A percentile compares a stretch with the other conserved stretches of the same genome.
phyloP scores from a whole-genome alignment of 441 rosid species.

The Adansonia grandidieri region DNA sequence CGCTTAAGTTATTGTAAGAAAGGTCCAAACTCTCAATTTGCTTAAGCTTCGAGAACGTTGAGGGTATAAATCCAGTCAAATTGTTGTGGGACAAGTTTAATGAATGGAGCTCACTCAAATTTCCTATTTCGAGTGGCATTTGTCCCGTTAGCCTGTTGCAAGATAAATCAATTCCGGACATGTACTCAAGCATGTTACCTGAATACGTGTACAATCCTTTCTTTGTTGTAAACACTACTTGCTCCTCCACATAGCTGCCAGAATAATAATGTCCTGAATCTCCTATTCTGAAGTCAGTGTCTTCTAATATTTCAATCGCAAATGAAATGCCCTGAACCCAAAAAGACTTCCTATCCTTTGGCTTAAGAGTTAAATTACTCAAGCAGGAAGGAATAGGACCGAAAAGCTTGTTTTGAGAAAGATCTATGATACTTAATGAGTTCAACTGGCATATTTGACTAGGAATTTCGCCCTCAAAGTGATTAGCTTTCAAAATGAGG shows the following conservation, averaged over 20 bases:
- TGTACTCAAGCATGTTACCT: neutral
- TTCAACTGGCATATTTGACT: neutral
- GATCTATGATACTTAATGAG: neutral
- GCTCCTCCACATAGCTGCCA: neutral
- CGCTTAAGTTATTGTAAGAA: neutral
- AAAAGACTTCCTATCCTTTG: neutral
- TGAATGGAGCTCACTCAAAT: neutral
- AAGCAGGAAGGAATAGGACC: slow-evolving; percentile 1
- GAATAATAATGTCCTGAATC: neutral
- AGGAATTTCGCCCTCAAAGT: neutral
- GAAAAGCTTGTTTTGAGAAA: slow-evolving; percentile 13
- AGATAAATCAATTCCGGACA: slow-evolving; percentile 1
- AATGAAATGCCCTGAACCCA: accelerated
- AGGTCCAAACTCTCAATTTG: neutral
- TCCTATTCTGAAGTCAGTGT: too few species aligned
- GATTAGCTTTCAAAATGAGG: neutral
- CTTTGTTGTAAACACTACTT: neutral
- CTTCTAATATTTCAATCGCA: neutral
- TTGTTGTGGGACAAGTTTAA: neutral
- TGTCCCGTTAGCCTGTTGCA: neutral
- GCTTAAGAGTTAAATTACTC: neutral
- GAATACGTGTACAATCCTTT: neutral
- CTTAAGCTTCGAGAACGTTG: neutral
- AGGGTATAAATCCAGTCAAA: neutral
- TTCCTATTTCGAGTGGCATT: neutral